phyloP scores from a whole-genome alignment of 2,329 filamentous ascomycete genomes.

The Periconia sp. region DNA sequence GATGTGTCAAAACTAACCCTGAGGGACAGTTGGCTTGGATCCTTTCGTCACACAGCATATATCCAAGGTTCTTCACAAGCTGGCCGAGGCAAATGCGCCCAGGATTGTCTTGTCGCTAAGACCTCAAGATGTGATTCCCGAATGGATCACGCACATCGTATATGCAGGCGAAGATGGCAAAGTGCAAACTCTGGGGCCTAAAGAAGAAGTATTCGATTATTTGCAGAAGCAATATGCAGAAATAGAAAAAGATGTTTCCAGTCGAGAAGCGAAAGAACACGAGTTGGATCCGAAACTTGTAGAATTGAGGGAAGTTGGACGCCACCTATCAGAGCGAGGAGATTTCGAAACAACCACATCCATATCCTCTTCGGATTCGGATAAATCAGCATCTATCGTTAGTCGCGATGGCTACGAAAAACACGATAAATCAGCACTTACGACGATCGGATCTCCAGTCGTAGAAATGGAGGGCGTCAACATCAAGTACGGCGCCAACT shows the following conservation, averaged over 20 bases:
- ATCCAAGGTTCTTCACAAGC: slow-evolving; percentile 67
- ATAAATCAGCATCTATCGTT: slow-evolving; percentile 7
- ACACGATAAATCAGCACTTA: slow-evolving; percentile 15
- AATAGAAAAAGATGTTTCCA: slow-evolving; percentile 35
- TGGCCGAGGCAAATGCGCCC: slow-evolving; percentile 69
- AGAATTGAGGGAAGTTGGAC: slow-evolving; percentile 30
- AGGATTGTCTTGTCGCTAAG: slow-evolving; percentile 75
- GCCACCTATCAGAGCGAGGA: slow-evolving; percentile 29
- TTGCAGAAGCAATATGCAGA: slow-evolving; percentile 29
- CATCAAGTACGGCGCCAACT: slow-evolving; percentile 76
- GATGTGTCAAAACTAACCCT: slow-evolving; percentile 1
- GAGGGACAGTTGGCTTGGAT: slow-evolving; percentile 74
- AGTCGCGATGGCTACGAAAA: slow-evolving; percentile 37
- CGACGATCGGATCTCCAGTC: slow-evolving; percentile 63
- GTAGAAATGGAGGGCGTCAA: slow-evolving; percentile 86
- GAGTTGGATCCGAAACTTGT: slow-evolving; percentile 21
- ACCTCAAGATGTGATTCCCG: slow-evolving; percentile 83
- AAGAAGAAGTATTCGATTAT: slow-evolving; percentile 61
- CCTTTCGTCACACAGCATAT: slow-evolving; percentile 75
- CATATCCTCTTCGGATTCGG: neutral
- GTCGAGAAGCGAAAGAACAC: slow-evolving; percentile 1
- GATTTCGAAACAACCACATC: slow-evolving; percentile 22
- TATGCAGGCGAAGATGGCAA: slow-evolving; percentile 69
- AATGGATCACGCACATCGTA: slow-evolving; percentile 86
- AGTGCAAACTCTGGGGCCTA: slow-evolving; percentile 66